Evolutionary conservation across 495 filamentous ascomycete species (phyloP).

Genomic region (Podospora bellae-mahoneyi): DNA sequence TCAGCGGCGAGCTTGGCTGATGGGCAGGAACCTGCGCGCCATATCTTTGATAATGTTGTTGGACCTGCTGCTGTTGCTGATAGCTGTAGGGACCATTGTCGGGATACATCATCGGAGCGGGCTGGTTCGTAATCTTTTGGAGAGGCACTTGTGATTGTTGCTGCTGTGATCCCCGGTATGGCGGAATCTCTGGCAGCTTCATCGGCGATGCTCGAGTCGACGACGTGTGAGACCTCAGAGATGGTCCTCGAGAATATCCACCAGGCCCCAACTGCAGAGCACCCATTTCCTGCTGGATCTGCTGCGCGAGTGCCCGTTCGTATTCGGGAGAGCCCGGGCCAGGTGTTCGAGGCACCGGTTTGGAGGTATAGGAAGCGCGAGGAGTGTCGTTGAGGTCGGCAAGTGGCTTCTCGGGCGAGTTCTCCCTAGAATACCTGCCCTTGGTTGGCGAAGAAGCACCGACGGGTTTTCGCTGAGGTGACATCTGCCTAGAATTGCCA

Average conservation of each 20-base stretch:
- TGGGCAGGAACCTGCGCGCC: slow-evolving; percentile 1
- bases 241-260: slow-evolving; percentile 25
- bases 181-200: slow-evolving; percentile 53
- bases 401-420: slow-evolving; percentile 41
- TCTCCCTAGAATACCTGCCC: slow-evolving; percentile 27
- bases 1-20: slow-evolving; percentile 14
- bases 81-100: slow-evolving; percentile 10
- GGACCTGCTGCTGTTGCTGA: slow-evolving; percentile 31
- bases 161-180: slow-evolving; percentile 41
- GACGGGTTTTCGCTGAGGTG: slow-evolving; percentile 60
- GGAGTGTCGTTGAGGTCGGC: slow-evolving; percentile 45
- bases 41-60: slow-evolving; percentile 16
- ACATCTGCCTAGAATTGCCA: slow-evolving; percentile 42
- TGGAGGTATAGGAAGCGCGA: slow-evolving; percentile 36
- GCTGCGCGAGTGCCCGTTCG: slow-evolving; percentile 56
- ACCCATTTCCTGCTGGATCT: slow-evolving; percentile 58
- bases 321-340: slow-evolving; percentile 50
- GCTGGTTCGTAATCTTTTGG: slow-evolving; percentile 30
- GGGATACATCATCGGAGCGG: slow-evolving; percentile 20
- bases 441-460: slow-evolving; percentile 16
- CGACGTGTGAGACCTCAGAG: slow-evolving; percentile 24
- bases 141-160: slow-evolving; percentile 29
- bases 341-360: slow-evolving; percentile 34
- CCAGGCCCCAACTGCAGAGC: slow-evolving; percentile 42
- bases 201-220: slow-evolving; percentile 25